Base-by-base conservation (phyloP, 139 green algal genomes). In the Spirogloea muscicola region DNA sequence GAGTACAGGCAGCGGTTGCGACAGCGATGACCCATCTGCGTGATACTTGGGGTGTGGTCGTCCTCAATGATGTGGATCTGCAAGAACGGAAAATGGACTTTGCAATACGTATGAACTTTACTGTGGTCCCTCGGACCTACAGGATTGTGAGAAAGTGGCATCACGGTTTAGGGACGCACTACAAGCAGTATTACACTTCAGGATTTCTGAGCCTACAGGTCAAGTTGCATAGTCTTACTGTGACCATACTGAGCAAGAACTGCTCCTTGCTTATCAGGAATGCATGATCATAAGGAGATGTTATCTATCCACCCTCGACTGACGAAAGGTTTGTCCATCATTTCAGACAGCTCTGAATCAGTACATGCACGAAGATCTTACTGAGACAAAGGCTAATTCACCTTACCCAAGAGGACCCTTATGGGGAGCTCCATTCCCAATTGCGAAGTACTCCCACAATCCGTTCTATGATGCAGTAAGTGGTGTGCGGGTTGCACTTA, bases 181-280 rank as follows among this genome's bases (percentile, higher is more conserved):
- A 79, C 61, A 40, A 44, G 4, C 29, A 36, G 4, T 80, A 80
- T 64, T 80, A 79, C 61, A 76, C 51, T 7, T 68, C 34, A 25
- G 72, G 72, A 16, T 80, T 79, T 64, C 46, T 80, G 18, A 80
- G 72, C 72, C 25, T 80, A 6, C 72, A 80, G 68, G 52, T 68
- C 3, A 62, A 55, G 9, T 29, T 49, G 10, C 60, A 27, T 13
- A 9, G 39, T 16, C n/a, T n/a, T n/a, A n/a, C n/a, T n/a, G n/a
- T n/a, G n/a, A n/a, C n/a, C n/a, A n/a, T n/a, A n/a, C n/a, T n/a
- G n/a, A n/a, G n/a, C n/a, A n/a, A n/a, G n/a, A n/a, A n/a, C n/a
- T n/a, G n/a, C n/a, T n/a, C n/a, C n/a, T n/a, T n/a, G n/a, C n/a
- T n/a, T n/a, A n/a, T n/a, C n/a, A n/a, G n/a, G n/a, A n/a, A n/a